Base-by-base conservation (phyloP, 2,329 filamentous ascomycete genomes). In the Calonectria ilicicola region DNA sequence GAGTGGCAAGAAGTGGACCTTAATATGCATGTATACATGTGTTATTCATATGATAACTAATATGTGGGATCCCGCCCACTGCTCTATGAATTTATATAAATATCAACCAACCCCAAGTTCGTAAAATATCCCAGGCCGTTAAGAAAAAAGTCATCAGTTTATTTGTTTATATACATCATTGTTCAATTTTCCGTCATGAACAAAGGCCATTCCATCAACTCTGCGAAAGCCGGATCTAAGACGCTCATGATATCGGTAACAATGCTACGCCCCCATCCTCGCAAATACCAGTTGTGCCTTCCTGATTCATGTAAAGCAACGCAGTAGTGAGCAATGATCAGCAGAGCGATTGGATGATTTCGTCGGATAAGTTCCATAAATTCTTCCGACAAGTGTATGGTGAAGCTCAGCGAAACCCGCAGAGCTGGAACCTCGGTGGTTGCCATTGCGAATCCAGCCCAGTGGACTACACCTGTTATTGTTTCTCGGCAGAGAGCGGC, bases 281-380 rank as follows among this genome's bases (percentile, higher is more conserved):
- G 38, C 68, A 76, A 67, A 14, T 67, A 77, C 76, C 76, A 77
- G 21, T 65, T 62, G 0, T 60, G 38, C 2, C n/a, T 58, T 4
- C 74, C 76, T 0, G 66, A 47, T 8, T 68, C 47, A 9, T 77
- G 60, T 26, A 77, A 26, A 10, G 76, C 29, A 1, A 77, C 72
- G 15, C 70, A 75, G 21, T 77, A 77, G 19, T 77, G 70, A 0
- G 74, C 70, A 14, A 77, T 46, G 21, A 77, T 14, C 4, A 65
- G 23, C 7, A 77, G 65, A 2, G 76, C 70, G 21, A 72, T 6
- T 12, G 75, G 70, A 15, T 77, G 70, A 7, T 70, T 69, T 19
- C 65, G 75, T n/a, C 65, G 65, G 2, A 75, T 27, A 2, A 77
- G 74, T 2, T 77, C 74, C 23, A 77, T 17, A 3, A 77, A 77